Evolutionary conservation across 2,329 filamentous ascomycete species (phyloP).

Genomic region (Ophiostoma australiae): DNA sequence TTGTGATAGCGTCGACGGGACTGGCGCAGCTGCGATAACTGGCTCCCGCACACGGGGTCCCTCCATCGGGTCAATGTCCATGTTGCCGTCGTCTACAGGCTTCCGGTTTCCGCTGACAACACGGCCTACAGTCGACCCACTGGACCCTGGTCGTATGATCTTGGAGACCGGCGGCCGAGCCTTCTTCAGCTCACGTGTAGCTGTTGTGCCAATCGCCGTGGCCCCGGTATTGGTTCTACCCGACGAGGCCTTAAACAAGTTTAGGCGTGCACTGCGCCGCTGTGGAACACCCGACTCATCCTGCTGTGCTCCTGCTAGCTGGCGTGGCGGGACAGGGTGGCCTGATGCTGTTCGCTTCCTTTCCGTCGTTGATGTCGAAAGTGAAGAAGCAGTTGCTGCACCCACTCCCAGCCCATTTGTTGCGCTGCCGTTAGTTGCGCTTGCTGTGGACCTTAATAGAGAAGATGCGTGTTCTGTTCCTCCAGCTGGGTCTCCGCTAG

Average conservation of each 20-base stretch:
- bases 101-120: conserved; percentile 90
- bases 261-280: conserved; percentile 66
- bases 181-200: conserved; percentile 74
- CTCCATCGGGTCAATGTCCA: conserved; percentile 67
- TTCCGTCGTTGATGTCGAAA: conserved; percentile 49
- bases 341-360: conserved; percentile 92
- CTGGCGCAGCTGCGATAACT: conserved; percentile 9
- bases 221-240: conserved; percentile 58
- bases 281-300: conserved; percentile 61
- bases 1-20: conserved; percentile 17
- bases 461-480: conserved; percentile 40
- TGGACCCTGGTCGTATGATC: conserved; percentile 60
- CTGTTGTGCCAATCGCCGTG: conserved; percentile 51
- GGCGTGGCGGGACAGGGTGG: conserved; percentile 56
- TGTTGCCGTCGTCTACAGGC: conserved; percentile 58
- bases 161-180: conserved; percentile 67
- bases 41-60: conserved; percentile 28
- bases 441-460: conserved; percentile 35
- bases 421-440: conserved; percentile 21
- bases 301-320: conserved; percentile 43
- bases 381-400: conserved; percentile 31
- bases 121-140: conserved; percentile 68
- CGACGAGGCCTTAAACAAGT: conserved; percentile 63
- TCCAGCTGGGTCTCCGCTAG: conserved; percentile 18
- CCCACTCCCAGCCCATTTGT: neutral